phyloP scores from a whole-genome alignment of 768 basidiomycete genomes.

The Lentinula sp. region DNA sequence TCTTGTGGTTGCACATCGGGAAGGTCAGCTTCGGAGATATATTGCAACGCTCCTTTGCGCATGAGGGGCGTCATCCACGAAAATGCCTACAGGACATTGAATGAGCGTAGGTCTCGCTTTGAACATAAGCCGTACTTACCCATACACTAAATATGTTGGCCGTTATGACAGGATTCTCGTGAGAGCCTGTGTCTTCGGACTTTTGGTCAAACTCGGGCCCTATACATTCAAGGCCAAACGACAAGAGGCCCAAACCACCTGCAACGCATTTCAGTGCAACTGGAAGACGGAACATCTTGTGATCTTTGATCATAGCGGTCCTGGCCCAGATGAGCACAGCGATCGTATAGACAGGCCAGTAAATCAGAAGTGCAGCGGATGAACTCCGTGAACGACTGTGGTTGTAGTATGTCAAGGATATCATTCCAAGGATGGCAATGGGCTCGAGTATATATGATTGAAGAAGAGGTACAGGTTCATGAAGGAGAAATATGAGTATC shows the following conservation, averaged over 20 bases:
- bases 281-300: slow-evolving; percentile 26
- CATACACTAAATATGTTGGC: slow-evolving; percentile 81
- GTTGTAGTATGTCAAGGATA: slow-evolving; percentile 55
- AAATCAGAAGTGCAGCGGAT: slow-evolving; percentile 68
- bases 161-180: slow-evolving; percentile 65
- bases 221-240: slow-evolving; percentile 62
- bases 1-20: slow-evolving; percentile 66
- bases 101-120: background rate
- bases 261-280: slow-evolving; percentile 39
- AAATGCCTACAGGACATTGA: slow-evolving; percentile 45
- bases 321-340: slow-evolving; percentile 52
- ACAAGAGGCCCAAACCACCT: slow-evolving; percentile 38
- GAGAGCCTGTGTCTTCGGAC: slow-evolving; percentile 26
- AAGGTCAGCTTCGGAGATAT: slow-evolving; percentile 82
- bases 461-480: slow-evolving; percentile 34
- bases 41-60: slow-evolving; percentile 55
- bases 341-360: slow-evolving; percentile 68
- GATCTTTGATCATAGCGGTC: slow-evolving; percentile 33
- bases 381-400: slow-evolving; percentile 68
- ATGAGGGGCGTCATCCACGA: slow-evolving; percentile 81
- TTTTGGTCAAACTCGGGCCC: slow-evolving; percentile 50
- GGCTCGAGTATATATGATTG: slow-evolving; percentile 55
- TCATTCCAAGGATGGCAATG: slow-evolving; percentile 39
- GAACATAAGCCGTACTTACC: slow-evolving; percentile 24
- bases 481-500: slow-evolving; percentile 27